Conservation (phyloP, 2,329 filamentous ascomycete species). For the Microdochium bolleyi region DNA sequence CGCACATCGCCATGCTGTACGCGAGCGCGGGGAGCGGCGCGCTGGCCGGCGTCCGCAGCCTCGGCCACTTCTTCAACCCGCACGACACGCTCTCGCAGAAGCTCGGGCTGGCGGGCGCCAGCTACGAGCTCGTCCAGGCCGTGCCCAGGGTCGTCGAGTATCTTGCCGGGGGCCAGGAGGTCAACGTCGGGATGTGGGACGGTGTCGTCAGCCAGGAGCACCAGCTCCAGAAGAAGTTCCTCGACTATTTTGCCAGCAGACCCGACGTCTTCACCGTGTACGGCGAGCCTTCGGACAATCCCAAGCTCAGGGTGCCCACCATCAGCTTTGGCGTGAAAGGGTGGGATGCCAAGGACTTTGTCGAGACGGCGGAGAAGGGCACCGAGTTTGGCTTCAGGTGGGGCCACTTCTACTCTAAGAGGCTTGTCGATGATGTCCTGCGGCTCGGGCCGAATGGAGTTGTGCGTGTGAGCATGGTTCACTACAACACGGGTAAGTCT, state of each 20-base stretch:
- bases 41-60: slow-evolving; percentile 14
- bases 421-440: slow-evolving; percentile 52
- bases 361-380: slow-evolving; percentile 52
- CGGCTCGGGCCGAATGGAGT: slow-evolving; percentile 53
- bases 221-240: slow-evolving; percentile 46
- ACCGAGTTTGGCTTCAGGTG: slow-evolving; percentile 55
- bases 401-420: slow-evolving; percentile 62
- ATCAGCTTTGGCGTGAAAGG: slow-evolving; percentile 60
- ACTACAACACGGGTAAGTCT: slow-evolving; percentile 62
- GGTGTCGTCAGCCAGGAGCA: slow-evolving; percentile 51
- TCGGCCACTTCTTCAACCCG: slow-evolving; percentile 62
- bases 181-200: slow-evolving; percentile 36
- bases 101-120: slow-evolving; percentile 58
- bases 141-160: slow-evolving; percentile 57
- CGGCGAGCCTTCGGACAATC: slow-evolving; percentile 42
- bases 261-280: slow-evolving; percentile 45
- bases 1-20: slow-evolving; percentile 66
- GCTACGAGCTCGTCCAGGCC: slow-evolving; percentile 60
- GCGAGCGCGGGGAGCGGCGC: slow-evolving; percentile 33
- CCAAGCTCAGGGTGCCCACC: slow-evolving; percentile 48
- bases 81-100: slow-evolving; percentile 54
- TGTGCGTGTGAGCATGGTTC: slow-evolving; percentile 61
- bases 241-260: slow-evolving; percentile 48
- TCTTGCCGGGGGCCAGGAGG: too few species aligned
- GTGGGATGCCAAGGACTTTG: slow-evolving; percentile 45